A percentile compares a stretch with the other conserved stretches of the same genome.
These are phyloP conservation scores for Bacidia gigantensis DNA, from an alignment of 495 filamentous ascomycete genomes.

Conservation along the genomic window DNA sequence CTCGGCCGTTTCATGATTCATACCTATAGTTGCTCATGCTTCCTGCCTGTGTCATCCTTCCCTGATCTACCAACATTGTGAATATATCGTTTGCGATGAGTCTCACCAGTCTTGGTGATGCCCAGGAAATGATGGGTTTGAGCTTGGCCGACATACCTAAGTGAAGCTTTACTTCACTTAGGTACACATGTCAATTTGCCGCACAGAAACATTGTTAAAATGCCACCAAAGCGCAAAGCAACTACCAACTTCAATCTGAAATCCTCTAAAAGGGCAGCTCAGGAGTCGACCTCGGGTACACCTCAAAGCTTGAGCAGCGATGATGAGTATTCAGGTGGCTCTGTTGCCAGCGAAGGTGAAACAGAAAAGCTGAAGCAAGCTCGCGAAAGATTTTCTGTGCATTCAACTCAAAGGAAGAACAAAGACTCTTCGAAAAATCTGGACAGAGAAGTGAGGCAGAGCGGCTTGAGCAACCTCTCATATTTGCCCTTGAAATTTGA, in stretches of 20 bases:
- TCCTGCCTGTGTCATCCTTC: no score
- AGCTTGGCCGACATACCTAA: no score
- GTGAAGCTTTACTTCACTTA: no score
- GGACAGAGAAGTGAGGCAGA: slow-evolving; percentile 35
- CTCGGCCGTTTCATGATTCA: no score
- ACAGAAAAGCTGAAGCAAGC: slow-evolving; percentile 42
- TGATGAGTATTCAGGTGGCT: slow-evolving; percentile 55
- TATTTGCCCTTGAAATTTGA: slow-evolving; percentile 72
- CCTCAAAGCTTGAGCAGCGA: slow-evolving; percentile 55
- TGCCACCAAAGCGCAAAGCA: slow-evolving; percentile 74
- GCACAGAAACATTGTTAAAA: no score
- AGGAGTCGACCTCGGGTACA: slow-evolving; percentile 41
- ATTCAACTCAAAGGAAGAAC: slow-evolving; percentile 32
- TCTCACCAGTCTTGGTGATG: no score
- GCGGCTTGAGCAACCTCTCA: slow-evolving; percentile 62
- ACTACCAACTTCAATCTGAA: slow-evolving; percentile 41
- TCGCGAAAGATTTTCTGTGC: slow-evolving; percentile 53
- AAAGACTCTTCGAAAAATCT: slow-evolving; percentile 26
- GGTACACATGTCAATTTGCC: no score
- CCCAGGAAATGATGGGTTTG: no score
- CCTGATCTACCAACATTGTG: no score
- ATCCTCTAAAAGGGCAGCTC: slow-evolving; percentile 48
- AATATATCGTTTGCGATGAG: no score
- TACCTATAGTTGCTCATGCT: no score
- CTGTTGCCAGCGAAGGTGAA: slow-evolving; percentile 37